A percentile compares a stretch with the other conserved stretches of the same genome.
phyloP scores from a whole-genome alignment of 2,329 filamentous ascomycete genomes.

The Magnaporthiopsis rhizophila region DNA sequence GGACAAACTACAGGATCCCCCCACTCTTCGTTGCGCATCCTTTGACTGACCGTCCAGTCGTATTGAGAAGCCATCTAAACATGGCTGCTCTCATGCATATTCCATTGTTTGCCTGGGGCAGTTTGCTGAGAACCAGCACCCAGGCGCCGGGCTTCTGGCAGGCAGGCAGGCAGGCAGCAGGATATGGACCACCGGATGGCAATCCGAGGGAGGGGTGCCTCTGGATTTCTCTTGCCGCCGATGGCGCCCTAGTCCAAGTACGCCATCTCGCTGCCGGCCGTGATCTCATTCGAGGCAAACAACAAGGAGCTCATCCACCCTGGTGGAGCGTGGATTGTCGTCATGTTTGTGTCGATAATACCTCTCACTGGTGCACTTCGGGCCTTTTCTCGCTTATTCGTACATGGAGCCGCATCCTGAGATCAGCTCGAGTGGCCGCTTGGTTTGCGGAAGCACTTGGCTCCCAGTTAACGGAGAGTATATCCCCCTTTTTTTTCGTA shows the following conservation, averaged over 20 bases:
- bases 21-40: background rate
- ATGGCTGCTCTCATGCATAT: background rate
- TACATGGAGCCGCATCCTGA: background rate
- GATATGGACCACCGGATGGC: no score
- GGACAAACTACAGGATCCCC: background rate
- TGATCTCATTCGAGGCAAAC: background rate
- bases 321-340: background rate
- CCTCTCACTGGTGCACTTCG: background rate
- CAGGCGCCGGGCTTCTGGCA: background rate
- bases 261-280: background rate
- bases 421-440: background rate
- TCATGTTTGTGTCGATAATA: background rate
- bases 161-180: no score
- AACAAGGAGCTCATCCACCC: background rate
- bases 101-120: background rate
- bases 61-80: background rate
- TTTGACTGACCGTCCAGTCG: background rate
- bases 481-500: background rate
- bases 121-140: background rate
- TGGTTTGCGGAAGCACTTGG: background rate
- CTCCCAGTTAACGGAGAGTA: no score
- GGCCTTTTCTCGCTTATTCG: background rate
- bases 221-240: background rate
- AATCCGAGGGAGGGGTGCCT: background rate
- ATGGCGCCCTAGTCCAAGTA: background rate